phyloP scores from a whole-genome alignment of 2,329 filamentous ascomycete species.

The Neofusicoccum sp. region DNA sequence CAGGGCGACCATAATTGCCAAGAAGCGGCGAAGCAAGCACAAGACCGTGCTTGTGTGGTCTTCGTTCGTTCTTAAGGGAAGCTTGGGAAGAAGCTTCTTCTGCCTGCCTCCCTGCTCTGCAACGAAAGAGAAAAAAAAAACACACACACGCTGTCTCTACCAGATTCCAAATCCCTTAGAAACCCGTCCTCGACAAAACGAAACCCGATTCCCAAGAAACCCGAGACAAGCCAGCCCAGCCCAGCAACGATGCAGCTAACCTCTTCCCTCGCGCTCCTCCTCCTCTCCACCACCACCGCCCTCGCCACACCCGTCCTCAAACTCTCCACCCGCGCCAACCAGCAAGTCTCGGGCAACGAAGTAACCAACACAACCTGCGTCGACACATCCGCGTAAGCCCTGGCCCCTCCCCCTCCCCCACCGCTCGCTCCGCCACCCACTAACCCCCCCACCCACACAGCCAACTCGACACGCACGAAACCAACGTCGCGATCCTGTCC shows the following conservation, averaged over 20 bases:
- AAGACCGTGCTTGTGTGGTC: not conserved
- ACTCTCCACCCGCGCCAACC: slow-evolving; percentile 18
- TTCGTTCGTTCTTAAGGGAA: slow-evolving; percentile 1
- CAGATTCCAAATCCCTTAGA: not conserved
- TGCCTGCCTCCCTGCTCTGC: too few relatives aligned
- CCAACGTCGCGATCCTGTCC: slow-evolving; percentile 45
- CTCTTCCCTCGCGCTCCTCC: not conserved
- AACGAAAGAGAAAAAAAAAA: not conserved
- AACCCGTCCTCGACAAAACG: not conserved
- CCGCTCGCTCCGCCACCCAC: not conserved
- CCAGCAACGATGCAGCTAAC: not conserved
- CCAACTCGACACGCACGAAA: slow-evolving; percentile 24
- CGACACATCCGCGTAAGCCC: slow-evolving; percentile 28
- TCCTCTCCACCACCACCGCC: not conserved
- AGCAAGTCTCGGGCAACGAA: slow-evolving; percentile 26
- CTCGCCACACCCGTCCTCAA: not conserved
- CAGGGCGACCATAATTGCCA: not conserved
- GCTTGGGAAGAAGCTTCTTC: too few relatives aligned
- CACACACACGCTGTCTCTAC: too few relatives aligned
- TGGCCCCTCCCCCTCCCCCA: slow-evolving; percentile 24
- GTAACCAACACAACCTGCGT: slow-evolving; percentile 35
- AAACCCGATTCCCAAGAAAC: not conserved
- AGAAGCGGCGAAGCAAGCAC: not conserved
- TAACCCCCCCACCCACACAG: slow-evolving; percentile 2
- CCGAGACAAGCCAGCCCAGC: not conserved